A percentile compares a stretch with the other conserved stretches of the same genome.
Evolutionary conservation across 2,329 filamentous ascomycete species (phyloP).

Genomic region (Hypoxylon sp.): DNA sequence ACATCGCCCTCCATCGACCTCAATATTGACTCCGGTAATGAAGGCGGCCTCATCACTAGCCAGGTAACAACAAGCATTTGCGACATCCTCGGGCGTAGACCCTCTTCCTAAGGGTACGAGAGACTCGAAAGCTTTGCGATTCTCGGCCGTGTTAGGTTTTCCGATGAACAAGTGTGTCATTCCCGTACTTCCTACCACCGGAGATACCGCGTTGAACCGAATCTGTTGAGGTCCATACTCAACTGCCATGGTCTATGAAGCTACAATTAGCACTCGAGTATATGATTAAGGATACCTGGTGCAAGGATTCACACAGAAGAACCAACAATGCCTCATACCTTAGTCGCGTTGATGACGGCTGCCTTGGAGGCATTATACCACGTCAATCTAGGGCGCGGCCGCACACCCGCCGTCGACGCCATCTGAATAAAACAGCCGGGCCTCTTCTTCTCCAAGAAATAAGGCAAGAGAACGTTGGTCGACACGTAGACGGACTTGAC

Average conservation of each 20-base stretch:
- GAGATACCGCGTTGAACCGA: slow-evolving; percentile 76
- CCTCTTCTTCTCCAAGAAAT: slow-evolving; percentile 65
- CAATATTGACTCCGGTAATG: slow-evolving; percentile 75
- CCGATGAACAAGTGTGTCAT: slow-evolving; percentile 66
- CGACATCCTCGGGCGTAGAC: slow-evolving; percentile 70
- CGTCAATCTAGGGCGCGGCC: slow-evolving; percentile 69
- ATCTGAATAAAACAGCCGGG: slow-evolving; percentile 72
- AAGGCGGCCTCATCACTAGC: slow-evolving; percentile 76
- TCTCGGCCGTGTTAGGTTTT: slow-evolving; percentile 69
- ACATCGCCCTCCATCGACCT: slow-evolving; percentile 55
- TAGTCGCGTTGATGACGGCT: slow-evolving; percentile 67
- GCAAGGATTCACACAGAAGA: not conserved
- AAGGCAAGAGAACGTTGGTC: slow-evolving; percentile 65
- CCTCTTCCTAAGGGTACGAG: slow-evolving; percentile 64
- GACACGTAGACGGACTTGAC: slow-evolving; percentile 72
- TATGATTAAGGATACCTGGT: not conserved
- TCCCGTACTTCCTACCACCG: slow-evolving; percentile 72
- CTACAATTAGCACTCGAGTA: slow-evolving; percentile 4
- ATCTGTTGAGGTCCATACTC: slow-evolving; percentile 78
- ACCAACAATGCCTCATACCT: slow-evolving; percentile 41
- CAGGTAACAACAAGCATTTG: slow-evolving; percentile 74
- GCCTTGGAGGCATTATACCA: slow-evolving; percentile 78
- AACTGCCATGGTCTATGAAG: slow-evolving; percentile 62
- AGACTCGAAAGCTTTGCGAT: slow-evolving; percentile 62
- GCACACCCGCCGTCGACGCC: slow-evolving; percentile 67